These are phyloP conservation scores for Crotalaria pallida DNA, from an alignment of 306 rosid species.

Conservation along the genomic window DNA sequence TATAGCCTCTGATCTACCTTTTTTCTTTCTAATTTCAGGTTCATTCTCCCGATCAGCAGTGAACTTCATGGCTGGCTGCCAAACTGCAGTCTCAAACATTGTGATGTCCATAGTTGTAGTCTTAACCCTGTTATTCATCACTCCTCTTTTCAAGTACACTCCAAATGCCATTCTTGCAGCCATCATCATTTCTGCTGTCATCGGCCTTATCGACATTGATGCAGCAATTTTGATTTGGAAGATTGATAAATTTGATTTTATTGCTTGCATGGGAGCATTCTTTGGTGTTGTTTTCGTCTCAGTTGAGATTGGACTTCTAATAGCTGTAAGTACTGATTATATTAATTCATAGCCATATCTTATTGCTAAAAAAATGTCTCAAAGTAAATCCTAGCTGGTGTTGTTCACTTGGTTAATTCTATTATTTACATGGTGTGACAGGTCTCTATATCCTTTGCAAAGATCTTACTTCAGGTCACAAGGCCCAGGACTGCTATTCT, in stretches of 20 bases:
- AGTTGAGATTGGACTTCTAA: constrained; percentile 86
- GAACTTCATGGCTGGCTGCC: constrained; percentile 89
- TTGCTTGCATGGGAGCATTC: constrained; percentile 97
- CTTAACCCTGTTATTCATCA: constrained; percentile 69
- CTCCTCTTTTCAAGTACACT: constrained; percentile 91
- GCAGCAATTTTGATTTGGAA: constrained; percentile 90
- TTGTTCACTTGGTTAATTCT: constrained; percentile 7
- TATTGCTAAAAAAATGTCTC: not conserved
- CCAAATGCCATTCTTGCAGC: constrained; percentile 87
- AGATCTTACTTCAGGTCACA: constrained; percentile 89
- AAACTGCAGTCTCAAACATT: constrained; percentile 82
- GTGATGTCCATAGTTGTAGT: constrained; percentile 86
- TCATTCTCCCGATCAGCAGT: constrained; percentile 96
- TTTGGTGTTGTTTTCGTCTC: constrained; percentile 75
- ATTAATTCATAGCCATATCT: constrained; percentile 15
- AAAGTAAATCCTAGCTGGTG: constrained; percentile 5
- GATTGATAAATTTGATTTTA: constrained; percentile 83
- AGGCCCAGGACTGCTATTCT: constrained; percentile 86
- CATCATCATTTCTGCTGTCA: constrained; percentile 91
- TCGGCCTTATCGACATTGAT: constrained; percentile 66
- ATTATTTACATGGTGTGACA: constrained; percentile 30
- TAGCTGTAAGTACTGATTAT: constrained; percentile 70
- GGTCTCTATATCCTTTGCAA: constrained; percentile 91
- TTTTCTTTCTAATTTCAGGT: constrained; percentile 44
- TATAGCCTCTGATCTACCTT: constrained; percentile 23